These are phyloP conservation scores for Picea abies DNA, from an alignment of 83 land plant species.

Conservation along the genomic window DNA sequence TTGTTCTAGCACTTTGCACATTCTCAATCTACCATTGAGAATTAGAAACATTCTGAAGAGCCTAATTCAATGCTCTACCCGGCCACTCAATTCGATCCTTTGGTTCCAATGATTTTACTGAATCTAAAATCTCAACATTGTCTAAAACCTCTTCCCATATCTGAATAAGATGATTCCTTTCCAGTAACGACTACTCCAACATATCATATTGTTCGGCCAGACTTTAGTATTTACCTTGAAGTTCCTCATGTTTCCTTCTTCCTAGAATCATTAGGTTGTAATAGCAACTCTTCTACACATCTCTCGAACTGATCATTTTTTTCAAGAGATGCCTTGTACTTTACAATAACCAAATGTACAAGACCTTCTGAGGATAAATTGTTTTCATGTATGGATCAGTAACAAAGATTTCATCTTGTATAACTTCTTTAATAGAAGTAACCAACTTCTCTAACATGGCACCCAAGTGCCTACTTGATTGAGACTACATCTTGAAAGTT, in stretches of 20 bases:
- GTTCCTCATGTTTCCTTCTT: background rate
- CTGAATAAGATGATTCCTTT: constrained; percentile 69
- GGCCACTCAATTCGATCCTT: constrained; percentile 76
- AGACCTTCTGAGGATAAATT: constrained; percentile 24
- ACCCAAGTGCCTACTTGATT: constrained; percentile 10
- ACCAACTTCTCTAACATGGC: constrained; percentile 15
- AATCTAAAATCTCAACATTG: constrained; percentile 46
- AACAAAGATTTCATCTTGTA: constrained; percentile 3
- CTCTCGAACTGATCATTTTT: constrained; percentile 18
- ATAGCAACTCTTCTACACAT: constrained; percentile 5
- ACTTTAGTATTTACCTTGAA: no score
- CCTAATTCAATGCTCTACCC: constrained; percentile 24
- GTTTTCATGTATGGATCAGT: constrained; percentile 17
- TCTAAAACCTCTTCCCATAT: constrained; percentile 75
- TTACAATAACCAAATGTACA: constrained; percentile 33
- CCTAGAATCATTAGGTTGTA: background rate
- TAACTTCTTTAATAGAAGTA: background rate
- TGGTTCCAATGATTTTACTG: constrained; percentile 55
- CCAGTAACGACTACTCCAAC: constrained; percentile 78
- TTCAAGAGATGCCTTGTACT: constrained; percentile 33
- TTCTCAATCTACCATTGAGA: no score
- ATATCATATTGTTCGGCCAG: constrained; percentile 65
- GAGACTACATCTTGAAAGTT: background rate
- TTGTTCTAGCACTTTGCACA: no score
- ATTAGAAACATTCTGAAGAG: no score